Evolutionary conservation across 352 stramenopile species (phyloP).

Genomic region (Globisporangium viniferum): DNA sequence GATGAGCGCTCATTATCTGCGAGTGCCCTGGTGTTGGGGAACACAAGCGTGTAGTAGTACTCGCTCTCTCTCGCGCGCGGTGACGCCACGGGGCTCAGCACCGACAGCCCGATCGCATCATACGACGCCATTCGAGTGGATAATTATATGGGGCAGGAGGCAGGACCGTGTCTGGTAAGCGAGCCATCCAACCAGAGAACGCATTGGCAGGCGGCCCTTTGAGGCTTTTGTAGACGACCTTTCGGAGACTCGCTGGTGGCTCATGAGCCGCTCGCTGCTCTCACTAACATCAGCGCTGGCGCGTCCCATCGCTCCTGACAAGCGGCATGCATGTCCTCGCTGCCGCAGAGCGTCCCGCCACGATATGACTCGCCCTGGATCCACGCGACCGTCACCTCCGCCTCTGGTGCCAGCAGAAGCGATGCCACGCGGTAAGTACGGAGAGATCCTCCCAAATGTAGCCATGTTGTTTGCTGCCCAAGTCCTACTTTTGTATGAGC

Average conservation of each 20-base stretch:
- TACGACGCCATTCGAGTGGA: conserved; percentile 28
- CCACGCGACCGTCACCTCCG: background rate
- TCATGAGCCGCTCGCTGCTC: background rate
- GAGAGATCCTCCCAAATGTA: background rate
- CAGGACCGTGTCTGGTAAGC: background rate
- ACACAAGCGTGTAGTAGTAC: conserved; percentile 78
- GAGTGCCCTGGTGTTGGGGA: conserved; percentile 36
- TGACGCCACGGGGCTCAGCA: conserved; percentile 43
- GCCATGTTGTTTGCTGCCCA: background rate
- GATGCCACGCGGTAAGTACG: conserved; percentile 20
- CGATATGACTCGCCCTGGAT: conserved; percentile 30
- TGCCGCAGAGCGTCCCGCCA: conserved; percentile 12
- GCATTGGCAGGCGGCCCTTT: background rate
- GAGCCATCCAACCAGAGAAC: background rate
- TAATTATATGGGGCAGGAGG: background rate
- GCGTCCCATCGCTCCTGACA: background rate
- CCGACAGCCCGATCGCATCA: conserved; percentile 37
- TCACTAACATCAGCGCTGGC: background rate
- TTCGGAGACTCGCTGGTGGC: conserved; percentile 2
- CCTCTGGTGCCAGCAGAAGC: conserved; percentile 1
- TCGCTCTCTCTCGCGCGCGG: conserved; percentile 36
- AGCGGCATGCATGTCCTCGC: conserved; percentile 47
- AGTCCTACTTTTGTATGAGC: background rate
- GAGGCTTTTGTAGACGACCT: background rate
- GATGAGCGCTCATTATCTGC: background rate